Evolutionary conservation across 2,329 filamentous ascomycete genomes (phyloP).

Genomic region (Talaromyces funiculosus): DNA sequence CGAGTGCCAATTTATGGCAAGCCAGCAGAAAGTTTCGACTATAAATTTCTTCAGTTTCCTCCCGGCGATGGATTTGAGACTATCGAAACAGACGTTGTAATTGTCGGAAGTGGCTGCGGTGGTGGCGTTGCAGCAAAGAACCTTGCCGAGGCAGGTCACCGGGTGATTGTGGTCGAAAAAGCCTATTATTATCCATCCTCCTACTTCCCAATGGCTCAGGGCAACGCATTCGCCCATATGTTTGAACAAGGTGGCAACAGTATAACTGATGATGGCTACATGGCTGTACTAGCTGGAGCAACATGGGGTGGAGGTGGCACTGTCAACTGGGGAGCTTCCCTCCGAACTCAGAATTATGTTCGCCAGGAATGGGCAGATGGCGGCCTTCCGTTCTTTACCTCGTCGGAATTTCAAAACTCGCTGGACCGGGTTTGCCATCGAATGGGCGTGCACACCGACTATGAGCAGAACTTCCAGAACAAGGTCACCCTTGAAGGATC

Average conservation of each 20-base stretch:
- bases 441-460: constrained; percentile 67
- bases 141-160: constrained; percentile 67
- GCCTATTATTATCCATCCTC: constrained; percentile 68
- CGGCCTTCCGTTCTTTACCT: constrained; percentile 68
- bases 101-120: constrained; percentile 83
- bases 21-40: constrained; percentile 48
- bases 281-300: constrained; percentile 61
- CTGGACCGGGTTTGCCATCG: constrained; percentile 71
- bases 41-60: constrained; percentile 54
- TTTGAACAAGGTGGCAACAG: constrained; percentile 63
- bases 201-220: constrained; percentile 68
- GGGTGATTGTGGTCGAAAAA: constrained; percentile 77
- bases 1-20: constrained; percentile 50
- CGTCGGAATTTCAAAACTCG: constrained; percentile 67
- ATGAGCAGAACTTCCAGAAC: constrained; percentile 70
- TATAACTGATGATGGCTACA: constrained; percentile 52
- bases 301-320: constrained; percentile 83
- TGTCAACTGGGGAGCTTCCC: constrained; percentile 71
- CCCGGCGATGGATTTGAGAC: constrained; percentile 50
- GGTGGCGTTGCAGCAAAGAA: constrained; percentile 77
- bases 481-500: constrained; percentile 67
- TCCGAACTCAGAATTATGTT: constrained; percentile 68
- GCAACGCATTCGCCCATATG: constrained; percentile 56
- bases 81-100: constrained; percentile 73
- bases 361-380: constrained; percentile 71